A percentile compares a stretch with the other conserved stretches of the same genome.
phyloP scores from a whole-genome alignment of 306 rosid genomes.

The Corylus americana region DNA sequence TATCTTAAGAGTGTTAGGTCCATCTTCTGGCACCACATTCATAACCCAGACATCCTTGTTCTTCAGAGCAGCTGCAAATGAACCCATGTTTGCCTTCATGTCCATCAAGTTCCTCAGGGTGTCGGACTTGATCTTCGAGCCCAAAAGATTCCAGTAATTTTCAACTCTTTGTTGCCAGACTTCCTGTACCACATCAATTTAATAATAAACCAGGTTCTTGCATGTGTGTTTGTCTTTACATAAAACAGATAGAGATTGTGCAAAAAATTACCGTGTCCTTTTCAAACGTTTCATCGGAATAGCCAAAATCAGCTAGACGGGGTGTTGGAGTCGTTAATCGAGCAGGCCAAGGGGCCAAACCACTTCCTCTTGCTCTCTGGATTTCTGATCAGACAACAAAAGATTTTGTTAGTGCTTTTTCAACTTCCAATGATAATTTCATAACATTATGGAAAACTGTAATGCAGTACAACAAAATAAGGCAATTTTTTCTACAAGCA shows the following conservation, averaged over 20 bases:
- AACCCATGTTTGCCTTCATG: conserved; percentile 90
- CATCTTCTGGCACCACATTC: conserved; percentile 89
- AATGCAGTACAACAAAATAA: conserved; percentile 8
- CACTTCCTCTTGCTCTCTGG: conserved; percentile 72
- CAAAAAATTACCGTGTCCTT: conserved; percentile 64
- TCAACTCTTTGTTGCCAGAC: conserved; percentile 66
- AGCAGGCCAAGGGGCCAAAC: conserved; percentile 87
- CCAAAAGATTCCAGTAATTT: conserved; percentile 74
- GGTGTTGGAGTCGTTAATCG: conserved; percentile 87
- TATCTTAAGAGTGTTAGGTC: conserved; percentile 86
- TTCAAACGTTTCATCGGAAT: conserved; percentile 62
- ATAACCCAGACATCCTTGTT: conserved; percentile 90
- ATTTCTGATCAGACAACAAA: conserved; percentile 55
- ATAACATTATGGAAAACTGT: conserved; percentile 18
- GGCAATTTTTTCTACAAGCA: not conserved
- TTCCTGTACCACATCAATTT: conserved; percentile 52
- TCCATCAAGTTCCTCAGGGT: conserved; percentile 86
- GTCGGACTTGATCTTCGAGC: conserved; percentile 64
- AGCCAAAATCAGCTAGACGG: conserved; percentile 83
- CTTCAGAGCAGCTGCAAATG: conserved; percentile 91
- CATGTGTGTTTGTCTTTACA: conserved; percentile 9
- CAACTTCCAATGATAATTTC: conserved; percentile 23
- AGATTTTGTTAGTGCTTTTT: conserved; percentile 30
- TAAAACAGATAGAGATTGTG: not conserved
- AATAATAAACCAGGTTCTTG: conserved; percentile 19